Evolutionary conservation across 2,329 filamentous ascomycete genomes (phyloP), one percentile per base, ranked within the genome.

Genomic region (Alternaria postmessia): DNA sequence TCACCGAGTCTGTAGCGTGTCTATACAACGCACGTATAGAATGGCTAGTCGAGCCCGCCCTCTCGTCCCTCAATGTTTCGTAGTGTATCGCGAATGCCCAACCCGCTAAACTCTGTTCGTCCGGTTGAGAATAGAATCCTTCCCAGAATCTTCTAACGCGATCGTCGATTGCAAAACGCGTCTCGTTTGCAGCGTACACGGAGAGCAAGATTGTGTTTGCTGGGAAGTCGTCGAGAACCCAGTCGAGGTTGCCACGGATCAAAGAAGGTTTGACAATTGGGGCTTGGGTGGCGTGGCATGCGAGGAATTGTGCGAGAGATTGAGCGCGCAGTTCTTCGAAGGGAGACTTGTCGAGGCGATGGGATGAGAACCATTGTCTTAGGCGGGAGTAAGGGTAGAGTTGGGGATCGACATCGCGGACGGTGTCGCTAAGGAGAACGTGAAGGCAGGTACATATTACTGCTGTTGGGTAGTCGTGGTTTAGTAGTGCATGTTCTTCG

Each of bases 191-290:
- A n/a, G 88, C 85, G 64, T 90, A 90, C 0, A 95, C 80, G 1
- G 86, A 82, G 1, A 96, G 83, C 62, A 97, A 89, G 6, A 92
- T 83, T 1, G 88, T 91, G 79, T 97, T 97, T 49, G 83, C 82
- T 0, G 93, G 92, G 74, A 93, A 96, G 7, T 80, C 74, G 0
- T 70, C 68, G 22, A 95, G 81, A 62, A 89, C 91, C 2, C 82
- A 79, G 5, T 81, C 78, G 1, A 97, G 79, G 12, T 89, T 81
- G 7, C 84, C 78, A 43, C 91, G 88, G 34, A 96, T 76, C 18
- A 88, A 83, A 0, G 83, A 81, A 5, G 92, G 90, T 53, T 89
- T 89, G 78, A 91, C 93, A 3, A 89, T 85, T 4, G 87, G 87
- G 53, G 79, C 86, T 62, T 84, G 83, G 2, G 82, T 84, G 39